These are phyloP conservation scores for Barnettozyma pratensis DNA, from an alignment of 805 yeast genomes.

Conservation along the genomic window DNA sequence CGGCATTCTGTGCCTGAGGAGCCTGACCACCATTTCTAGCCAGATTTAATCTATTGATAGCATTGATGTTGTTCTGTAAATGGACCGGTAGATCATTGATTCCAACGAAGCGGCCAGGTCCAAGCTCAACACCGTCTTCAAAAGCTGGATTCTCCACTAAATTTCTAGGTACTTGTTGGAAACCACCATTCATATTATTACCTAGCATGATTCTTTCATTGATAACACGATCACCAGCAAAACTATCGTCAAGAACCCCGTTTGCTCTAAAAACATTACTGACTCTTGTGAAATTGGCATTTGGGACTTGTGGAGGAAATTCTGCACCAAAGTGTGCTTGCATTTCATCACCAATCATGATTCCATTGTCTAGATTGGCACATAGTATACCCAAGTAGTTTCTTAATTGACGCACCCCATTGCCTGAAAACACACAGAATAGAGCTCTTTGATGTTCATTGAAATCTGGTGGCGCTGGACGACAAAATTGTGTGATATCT, in stretches of 20 bases:
- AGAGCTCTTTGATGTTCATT: conserved; percentile 77
- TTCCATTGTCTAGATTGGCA: background rate
- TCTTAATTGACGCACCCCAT: conserved; percentile 75
- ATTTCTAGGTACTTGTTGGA: background rate
- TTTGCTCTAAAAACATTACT: background rate
- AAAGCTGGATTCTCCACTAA: background rate
- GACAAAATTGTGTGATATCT: conserved; percentile 81
- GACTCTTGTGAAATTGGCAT: background rate
- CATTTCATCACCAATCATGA: background rate
- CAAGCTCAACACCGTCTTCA: background rate
- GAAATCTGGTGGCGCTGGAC: conserved; percentile 91
- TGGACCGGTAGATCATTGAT: background rate
- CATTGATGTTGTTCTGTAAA: background rate
- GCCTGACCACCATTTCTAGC: background rate
- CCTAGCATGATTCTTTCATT: background rate
- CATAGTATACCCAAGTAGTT: conserved; percentile 49
- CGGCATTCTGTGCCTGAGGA: background rate
- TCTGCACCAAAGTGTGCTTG: conserved; percentile 1
- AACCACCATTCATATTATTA: background rate
- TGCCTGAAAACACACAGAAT: conserved; percentile 92
- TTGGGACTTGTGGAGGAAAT: background rate
- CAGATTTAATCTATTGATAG: background rate
- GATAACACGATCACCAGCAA: background rate
- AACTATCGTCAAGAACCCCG: background rate
- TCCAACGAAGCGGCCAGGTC: too few relatives aligned